A percentile compares a stretch with the other conserved stretches of the same genome.
Conservation (phyloP, 169 alveolate genomes). For the Eimeria falciformis region DNA sequence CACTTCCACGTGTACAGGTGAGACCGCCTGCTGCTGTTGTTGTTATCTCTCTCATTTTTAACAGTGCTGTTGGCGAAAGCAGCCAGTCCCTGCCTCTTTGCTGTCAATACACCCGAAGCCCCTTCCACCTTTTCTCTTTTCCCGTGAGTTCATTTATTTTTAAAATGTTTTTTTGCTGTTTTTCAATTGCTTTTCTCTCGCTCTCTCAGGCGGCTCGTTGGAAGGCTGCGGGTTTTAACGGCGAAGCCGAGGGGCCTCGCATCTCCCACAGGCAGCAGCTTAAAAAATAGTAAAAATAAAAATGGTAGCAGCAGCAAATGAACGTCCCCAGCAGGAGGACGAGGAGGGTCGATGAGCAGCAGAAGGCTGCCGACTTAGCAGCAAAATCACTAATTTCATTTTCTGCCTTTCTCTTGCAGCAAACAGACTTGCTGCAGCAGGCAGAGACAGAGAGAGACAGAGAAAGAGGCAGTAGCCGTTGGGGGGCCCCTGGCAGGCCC, state of each 20-base stretch:
- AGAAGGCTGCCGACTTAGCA: background rate
- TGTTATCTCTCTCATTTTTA: background rate
- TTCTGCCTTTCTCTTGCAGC: too few relatives aligned
- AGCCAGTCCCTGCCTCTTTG: too few relatives aligned
- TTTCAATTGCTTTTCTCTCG: background rate
- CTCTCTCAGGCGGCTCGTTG: background rate
- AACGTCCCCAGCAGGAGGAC: background rate
- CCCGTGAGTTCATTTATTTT: too few relatives aligned
- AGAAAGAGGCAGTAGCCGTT: too few relatives aligned
- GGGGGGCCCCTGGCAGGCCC: too few relatives aligned
- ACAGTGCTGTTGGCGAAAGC: too few relatives aligned
- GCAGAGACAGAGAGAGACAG: too few relatives aligned
- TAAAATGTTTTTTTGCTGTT: background rate
- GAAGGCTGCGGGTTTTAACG: background rate
- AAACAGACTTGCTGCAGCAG: too few relatives aligned
- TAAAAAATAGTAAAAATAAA: too few relatives aligned
- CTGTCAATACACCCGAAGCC: too few relatives aligned
- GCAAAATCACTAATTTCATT: background rate
- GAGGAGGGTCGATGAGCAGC: background rate
- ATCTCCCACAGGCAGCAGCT: background rate
- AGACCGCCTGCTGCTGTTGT: background rate
- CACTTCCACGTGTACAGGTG: constrained; percentile 14
- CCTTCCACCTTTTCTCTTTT: too few relatives aligned
- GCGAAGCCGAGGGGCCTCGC: background rate
- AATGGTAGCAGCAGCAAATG: background rate